Conservation (phyloP, 345 rosid species). For the Arabis alpina region DNA sequence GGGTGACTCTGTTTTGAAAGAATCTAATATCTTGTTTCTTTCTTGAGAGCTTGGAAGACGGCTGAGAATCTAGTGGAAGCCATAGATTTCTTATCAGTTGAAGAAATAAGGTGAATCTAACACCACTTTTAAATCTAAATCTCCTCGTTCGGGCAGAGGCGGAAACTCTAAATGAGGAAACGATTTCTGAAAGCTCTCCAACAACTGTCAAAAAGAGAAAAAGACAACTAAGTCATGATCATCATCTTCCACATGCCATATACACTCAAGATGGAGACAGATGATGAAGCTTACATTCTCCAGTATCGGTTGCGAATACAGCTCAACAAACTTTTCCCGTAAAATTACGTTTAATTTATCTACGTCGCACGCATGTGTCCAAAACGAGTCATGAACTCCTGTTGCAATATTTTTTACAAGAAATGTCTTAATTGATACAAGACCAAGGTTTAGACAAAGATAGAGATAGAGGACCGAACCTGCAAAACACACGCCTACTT, state of each 20-base stretch:
- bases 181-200: constrained; percentile 82
- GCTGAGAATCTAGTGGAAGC: constrained; percentile 34
- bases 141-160: constrained; percentile 86
- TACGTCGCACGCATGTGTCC: constrained; percentile 99
- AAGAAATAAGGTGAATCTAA: constrained; percentile 89
- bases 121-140: constrained; percentile 78
- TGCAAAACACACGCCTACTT: constrained; percentile 85
- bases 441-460: constrained; percentile 21
- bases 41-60: constrained; percentile 28
- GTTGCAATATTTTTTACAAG: constrained; percentile 33
- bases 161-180: constrained; percentile 78
- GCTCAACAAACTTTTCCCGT: constrained; percentile 91
- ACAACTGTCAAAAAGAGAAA: constrained; percentile 54
- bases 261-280: constrained; percentile 18
- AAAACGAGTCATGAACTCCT: constrained; percentile 99
- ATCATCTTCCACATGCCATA: constrained; percentile 60
- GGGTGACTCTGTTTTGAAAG: constrained; percentile 28
- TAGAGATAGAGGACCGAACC: constrained; percentile 50
- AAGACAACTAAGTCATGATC: constrained; percentile 44
- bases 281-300: constrained; percentile 69
- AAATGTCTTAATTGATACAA: constrained; percentile 29
- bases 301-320: constrained; percentile 80
- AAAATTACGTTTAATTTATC: constrained; percentile 81
- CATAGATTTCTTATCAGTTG: constrained; percentile 55
- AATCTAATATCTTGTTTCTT: constrained; percentile 27